Evolutionary conservation across 2,329 filamentous ascomycete genomes (phyloP), one percentile per base, ranked within the genome.

Genomic region (Gnomoniopsis sp.): DNA sequence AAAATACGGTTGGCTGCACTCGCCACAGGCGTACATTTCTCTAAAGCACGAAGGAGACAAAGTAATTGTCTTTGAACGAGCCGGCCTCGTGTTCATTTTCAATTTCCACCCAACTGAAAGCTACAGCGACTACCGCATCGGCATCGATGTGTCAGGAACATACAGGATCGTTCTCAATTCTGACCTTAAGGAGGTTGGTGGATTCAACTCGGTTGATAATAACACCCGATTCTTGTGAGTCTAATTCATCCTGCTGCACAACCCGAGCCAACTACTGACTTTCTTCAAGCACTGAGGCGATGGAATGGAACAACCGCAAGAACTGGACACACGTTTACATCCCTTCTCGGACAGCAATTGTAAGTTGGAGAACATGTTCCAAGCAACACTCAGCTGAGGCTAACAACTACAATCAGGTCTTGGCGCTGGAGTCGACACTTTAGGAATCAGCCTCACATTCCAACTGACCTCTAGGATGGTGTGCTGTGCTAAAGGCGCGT

Each of bases 271-370:
- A 11, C 6, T 11, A 22, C 51, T 58, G 19, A 61, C 30, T 10
- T 3, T 14, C 10, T 34, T 19, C 26, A 21, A 61, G 59, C 26
- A 98, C 95, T 0, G 96, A 91, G 6, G 85, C 91, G 15, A 85
- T 97, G 77, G 82, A 84, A 62, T 98, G 95, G 95, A 98, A 98
- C 70, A 85, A 84, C 15, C 81, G 95, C 62, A 88, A 84, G 77
- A 98, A 98, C 75, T 97, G 91, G 78, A 85, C 91, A 50, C 95
- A 98, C 71, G 84, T 97, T 55, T 99, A 99, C 71, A 85, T 96
- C 61, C 93, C 93, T 17, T 85, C 85, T 54, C 82, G 93, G 67
- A 92, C 89, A 62, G 93, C 91, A 21, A 77, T 97, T 72, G 93
- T 96, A 77, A 77, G 83, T 77, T 54, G 49, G 44, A 19, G 19